A percentile compares a stretch with the other conserved stretches of the same genome.
phyloP scores from a whole-genome alignment of 495 filamentous ascomycete species.

The Hypoxylon subgilvum region DNA sequence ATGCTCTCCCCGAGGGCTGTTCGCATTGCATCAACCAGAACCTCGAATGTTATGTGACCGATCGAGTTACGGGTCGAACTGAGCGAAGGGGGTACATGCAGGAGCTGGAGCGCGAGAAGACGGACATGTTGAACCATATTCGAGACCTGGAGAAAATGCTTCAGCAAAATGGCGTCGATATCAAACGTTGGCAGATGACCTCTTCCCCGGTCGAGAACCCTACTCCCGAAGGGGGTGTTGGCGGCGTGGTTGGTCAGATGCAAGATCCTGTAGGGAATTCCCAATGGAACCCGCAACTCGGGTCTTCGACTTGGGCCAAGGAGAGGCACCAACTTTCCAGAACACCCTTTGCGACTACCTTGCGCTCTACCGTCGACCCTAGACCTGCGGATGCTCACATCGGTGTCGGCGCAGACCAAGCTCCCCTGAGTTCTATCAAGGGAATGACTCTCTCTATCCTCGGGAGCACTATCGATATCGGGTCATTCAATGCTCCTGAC shows the following conservation, averaged over 20 bases:
- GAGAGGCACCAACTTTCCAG: constrained; percentile 28
- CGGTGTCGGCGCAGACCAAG: constrained; percentile 70
- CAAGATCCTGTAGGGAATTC: constrained; percentile 40
- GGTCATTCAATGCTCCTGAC: constrained; percentile 69
- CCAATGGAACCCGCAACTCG: constrained; percentile 54
- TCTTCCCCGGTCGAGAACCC: constrained; percentile 41
- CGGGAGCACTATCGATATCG: constrained; percentile 77
- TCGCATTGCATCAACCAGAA: constrained; percentile 73
- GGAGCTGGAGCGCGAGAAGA: constrained; percentile 64
- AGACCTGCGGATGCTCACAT: constrained; percentile 71
- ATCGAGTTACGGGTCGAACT: constrained; percentile 84
- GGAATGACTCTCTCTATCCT: constrained; percentile 75
- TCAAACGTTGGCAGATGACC: constrained; percentile 45
- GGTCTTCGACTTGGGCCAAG: constrained; percentile 58
- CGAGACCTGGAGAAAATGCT: constrained; percentile 58
- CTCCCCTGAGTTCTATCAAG: constrained; percentile 72
- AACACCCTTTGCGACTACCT: constrained; percentile 32
- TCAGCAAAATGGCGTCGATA: constrained; percentile 46
- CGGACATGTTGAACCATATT: constrained; percentile 57
- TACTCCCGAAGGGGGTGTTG: constrained; percentile 33
- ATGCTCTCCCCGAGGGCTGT: constrained; percentile 73
- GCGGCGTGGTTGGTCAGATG: constrained; percentile 39
- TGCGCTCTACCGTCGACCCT: constrained; percentile 39
- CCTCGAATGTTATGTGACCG: constrained; percentile 78
- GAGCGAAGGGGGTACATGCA: constrained; percentile 77